Conservation (phyloP, 495 filamentous ascomycete genomes). For the Rhizodiscina lignyota region DNA sequence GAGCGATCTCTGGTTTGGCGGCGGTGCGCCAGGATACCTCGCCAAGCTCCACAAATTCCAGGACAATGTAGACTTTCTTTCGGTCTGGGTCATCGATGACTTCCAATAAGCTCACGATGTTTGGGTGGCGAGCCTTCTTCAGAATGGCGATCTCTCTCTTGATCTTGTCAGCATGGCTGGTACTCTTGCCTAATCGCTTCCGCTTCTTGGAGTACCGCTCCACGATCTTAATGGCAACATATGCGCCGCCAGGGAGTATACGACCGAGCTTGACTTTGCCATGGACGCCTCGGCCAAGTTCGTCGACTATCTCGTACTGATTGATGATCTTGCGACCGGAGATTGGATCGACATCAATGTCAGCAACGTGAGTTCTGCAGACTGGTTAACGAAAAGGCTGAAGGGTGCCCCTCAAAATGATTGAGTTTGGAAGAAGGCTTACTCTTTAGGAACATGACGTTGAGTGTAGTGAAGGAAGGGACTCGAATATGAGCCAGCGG, state of each 20-base stretch:
- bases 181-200: slow-evolving; percentile 63
- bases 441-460: slow-evolving; percentile 23
- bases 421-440: not conserved
- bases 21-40: slow-evolving; percentile 88
- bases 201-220: slow-evolving; percentile 85
- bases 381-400: not conserved
- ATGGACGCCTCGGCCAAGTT: slow-evolving; percentile 87
- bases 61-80: slow-evolving; percentile 94
- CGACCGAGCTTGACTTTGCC: slow-evolving; percentile 39
- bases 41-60: slow-evolving; percentile 85
- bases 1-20: slow-evolving; percentile 60
- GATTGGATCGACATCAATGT: slow-evolving; percentile 69
- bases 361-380: slow-evolving; percentile 62
- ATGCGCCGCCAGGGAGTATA: slow-evolving; percentile 31
- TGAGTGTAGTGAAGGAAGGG: slow-evolving; percentile 26
- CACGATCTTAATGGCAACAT: slow-evolving; percentile 94
- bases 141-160: slow-evolving; percentile 95
- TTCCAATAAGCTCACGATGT: slow-evolving; percentile 86
- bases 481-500: slow-evolving; percentile 21
- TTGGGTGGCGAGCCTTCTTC: slow-evolving; percentile 92
- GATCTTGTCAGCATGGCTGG: slow-evolving; percentile 75
- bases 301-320: slow-evolving; percentile 88
- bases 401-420: too few relatives aligned
- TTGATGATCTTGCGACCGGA: slow-evolving; percentile 94
- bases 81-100: slow-evolving; percentile 92